Evolutionary conservation across 495 filamentous ascomycete genomes (phyloP), one percentile per base, ranked within the genome.

Genomic region (Xylaria longipes): DNA sequence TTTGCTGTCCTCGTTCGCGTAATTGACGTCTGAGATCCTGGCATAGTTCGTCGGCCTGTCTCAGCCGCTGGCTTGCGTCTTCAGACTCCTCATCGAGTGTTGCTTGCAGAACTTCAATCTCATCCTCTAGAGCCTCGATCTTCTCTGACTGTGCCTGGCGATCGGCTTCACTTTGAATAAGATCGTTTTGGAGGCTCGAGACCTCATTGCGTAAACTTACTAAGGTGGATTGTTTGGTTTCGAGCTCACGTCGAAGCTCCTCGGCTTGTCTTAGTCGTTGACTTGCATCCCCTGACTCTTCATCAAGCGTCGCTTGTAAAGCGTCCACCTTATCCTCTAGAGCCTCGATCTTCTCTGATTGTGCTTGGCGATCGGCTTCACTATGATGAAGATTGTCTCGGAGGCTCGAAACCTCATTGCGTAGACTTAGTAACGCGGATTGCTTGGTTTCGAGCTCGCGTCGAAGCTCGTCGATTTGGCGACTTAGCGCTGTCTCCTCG

Each of bases 291-390:
- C 91, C 89, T 68, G 87, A 87, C 77, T 93, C 93, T 71, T 96
- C 93, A 71, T 94, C 92, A 54, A 94, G 79, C 64, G 87, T 91
- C 25, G 86, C 85, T 75, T 94, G 92, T 39, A 95, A 81, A 45
- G 95, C 87, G 61, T 94, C 89, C 14, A 95, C 84, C 76, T 97
- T 93, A 71, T 95, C 93, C 76, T 95, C 92, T 20, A 97, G 77
- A n/a, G 85, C 88, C 72, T 92, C 88, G 11, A 92, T 81, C 74
- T 91, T 94, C 58, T 93, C 90, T 52, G 84, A 83, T 37, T 94
- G 82, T 1, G 83, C 79, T 65, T 88, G 85, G 79, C 90, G 88
- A 46, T 91, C 89, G 20, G 91, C 87, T 73, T 89, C 86, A 60
- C 87, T 88, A 60, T 90, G 80, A 35, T 91, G 89, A 14, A 93